These are phyloP conservation scores for Capsicum chinense DNA, from an alignment of 257 asterid genomes.

Conservation along the genomic window DNA sequence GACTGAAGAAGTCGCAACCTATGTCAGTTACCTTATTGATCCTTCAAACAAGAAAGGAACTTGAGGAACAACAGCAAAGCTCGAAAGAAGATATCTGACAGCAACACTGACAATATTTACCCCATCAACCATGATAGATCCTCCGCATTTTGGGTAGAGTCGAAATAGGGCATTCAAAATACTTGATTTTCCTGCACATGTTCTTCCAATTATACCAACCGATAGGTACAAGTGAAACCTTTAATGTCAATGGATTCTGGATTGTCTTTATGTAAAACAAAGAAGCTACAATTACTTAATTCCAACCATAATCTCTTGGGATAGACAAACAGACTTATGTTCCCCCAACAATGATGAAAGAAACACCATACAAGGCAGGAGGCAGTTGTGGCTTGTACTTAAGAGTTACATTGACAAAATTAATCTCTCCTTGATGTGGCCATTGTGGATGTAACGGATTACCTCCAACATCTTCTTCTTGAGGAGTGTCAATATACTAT, in stretches of 20 bases:
- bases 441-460: conserved; percentile 26
- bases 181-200: conserved; percentile 98
- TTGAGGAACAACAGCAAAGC: conserved; percentile 86
- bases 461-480: conserved; percentile 61
- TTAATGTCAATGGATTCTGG: background rate
- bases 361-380: conserved; percentile 65
- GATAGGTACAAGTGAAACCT: conserved; percentile 23
- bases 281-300: too few relatives aligned
- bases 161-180: conserved; percentile 82
- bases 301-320: too few relatives aligned
- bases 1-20: too few relatives aligned
- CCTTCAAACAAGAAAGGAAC: conserved; percentile 92
- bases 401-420: conserved; percentile 79
- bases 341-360: conserved; percentile 68
- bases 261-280: background rate
- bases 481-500: conserved; percentile 88
- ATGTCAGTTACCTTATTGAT: conserved; percentile 34
- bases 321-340: conserved; percentile 57
- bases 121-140: conserved; percentile 66
- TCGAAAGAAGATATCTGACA: conserved; percentile 75
- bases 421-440: conserved; percentile 50
- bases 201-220: conserved; percentile 96
- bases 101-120: conserved; percentile 57
- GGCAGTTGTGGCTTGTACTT: conserved; percentile 75
- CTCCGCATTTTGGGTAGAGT: conserved; percentile 69